Base-by-base conservation (phyloP, 2,329 filamentous ascomycete genomes). In the Penicillium sp. region DNA sequence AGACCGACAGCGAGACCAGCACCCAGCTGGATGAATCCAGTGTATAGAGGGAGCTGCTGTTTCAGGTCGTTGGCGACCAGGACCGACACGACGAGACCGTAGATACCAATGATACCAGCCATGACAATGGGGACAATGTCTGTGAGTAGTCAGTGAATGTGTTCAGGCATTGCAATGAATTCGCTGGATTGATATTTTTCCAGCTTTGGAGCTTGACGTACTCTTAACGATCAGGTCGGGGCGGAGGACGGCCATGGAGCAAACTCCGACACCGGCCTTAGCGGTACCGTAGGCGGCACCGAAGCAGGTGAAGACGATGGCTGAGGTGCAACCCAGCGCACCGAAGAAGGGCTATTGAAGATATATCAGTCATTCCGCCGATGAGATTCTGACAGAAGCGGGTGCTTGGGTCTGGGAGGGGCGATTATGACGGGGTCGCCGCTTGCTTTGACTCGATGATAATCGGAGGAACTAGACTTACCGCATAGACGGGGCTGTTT, bases 31-130 rank as follows among this genome's bases (percentile, higher is more conserved):
- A 93, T 90, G 80, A 93, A 92, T 58, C 88, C 87, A 54, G 89
- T 91, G 69, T 88, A 93, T 59, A 94, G 83, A 58, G 89, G 82
- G 59, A 89, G 78, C 63, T 85, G 74, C 78, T 93, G 89, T 68
- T 81, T 82, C 63, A 94, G 81, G 69, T 85, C 86, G 75, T 91
- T 89, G 72, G 90, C 92, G 73, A 94, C 91, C 71, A 94, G 80
- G 75, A 94, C 90, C 18, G 90, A 92, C 59, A 93, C 89, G 79
- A 94, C 90, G 64, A 94, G 85, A 70, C 90, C 90, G 81, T 94
- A 99, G 78, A 99, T 97, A 89, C 91, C 94, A 80, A 99, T 97
- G 80, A 99, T 99, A 97, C 94, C 94, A 84, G 94, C 94, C 94
- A 99, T 99, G 87, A 99, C 96, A 79, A 97, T 94, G 76, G 94